Base-by-base conservation (phyloP, 768 basidiomycete genomes). In the Kwoniella mangroviensis region DNA sequence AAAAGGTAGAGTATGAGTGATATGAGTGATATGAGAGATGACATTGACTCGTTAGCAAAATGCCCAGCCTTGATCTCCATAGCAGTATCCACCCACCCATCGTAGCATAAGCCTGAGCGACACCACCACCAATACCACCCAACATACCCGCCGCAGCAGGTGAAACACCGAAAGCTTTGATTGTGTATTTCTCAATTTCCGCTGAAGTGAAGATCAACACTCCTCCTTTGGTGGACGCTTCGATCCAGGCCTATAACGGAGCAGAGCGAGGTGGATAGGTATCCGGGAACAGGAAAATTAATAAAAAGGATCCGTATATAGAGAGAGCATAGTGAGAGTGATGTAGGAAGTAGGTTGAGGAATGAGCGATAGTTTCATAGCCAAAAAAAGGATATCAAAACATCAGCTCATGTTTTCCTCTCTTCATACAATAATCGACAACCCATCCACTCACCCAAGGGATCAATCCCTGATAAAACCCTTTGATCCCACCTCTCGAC, bases 71-170 rank as follows among this genome's bases (percentile, higher is more conserved):
- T 10, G 26, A 45, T 54, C 28, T 57, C n/a, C 19, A 40, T n/a
- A 21, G 45, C 1, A 63, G 45, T 65, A 41, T 42, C 55, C 72
- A 87, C 91, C 82, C 80, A 95, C 97, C 97, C 95, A 99, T 98
- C n/a, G 97, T 98, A 70, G 94, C 95, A 81, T 99, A 99, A 34
- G 97, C 96, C 85, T 99, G 97, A 52, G 91, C 93, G 75, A 98
- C 85, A 86, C 97, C 97, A 80, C 97, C 97, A 13, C 92, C 91
- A 92, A 98, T 98, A 73, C 97, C 97, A 73, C 97, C 97, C 61
- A 98, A 84, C 75, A 98, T 87, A 75, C 97, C 97, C 67, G 92
- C 91, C 54, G 87, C 86, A 26, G 90, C 94, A 40, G 93, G 90
- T 78, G 87, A 91, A 69, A 95, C 84, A 11, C 93, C 93, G 79